phyloP scores from a whole-genome alignment of 768 basidiomycete species.

The Cystofilobasidium macerans region DNA sequence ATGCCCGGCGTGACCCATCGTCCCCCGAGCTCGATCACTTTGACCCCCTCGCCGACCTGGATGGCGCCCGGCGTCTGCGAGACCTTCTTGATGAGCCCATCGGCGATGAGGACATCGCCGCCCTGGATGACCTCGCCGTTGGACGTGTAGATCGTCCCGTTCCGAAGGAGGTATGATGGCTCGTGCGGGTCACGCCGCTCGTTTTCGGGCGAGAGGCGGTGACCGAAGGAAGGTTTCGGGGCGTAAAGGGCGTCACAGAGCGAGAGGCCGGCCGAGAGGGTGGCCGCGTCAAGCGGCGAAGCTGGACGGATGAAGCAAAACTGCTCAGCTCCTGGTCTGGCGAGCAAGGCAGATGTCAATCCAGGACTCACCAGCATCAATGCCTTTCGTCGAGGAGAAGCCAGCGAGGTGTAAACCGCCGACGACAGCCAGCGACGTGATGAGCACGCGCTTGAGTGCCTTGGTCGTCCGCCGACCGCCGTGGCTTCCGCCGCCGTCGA shows the following conservation, averaged over 20 bases:
- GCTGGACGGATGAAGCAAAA: background rate
- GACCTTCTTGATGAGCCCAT: slow-evolving; percentile 1
- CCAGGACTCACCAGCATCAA: background rate
- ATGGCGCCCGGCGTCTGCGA: background rate
- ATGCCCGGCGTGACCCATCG: background rate
- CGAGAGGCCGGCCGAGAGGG: background rate
- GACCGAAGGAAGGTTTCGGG: slow-evolving; percentile 10
- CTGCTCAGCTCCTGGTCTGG: background rate
- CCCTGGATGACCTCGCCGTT: background rate
- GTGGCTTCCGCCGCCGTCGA: background rate
- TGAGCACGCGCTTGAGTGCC: background rate
- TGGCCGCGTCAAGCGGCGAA: background rate
- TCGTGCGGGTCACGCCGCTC: background rate
- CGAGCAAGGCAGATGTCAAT: background rate
- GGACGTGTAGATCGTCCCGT: background rate
- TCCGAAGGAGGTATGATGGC: background rate
- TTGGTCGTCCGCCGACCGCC: background rate
- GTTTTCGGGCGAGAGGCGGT: background rate
- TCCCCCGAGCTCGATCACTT: background rate
- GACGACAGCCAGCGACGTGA: background rate
- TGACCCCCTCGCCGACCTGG: background rate
- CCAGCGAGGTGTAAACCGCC: background rate
- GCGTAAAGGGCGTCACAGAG: slow-evolving; percentile 7
- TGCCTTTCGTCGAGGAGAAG: background rate
- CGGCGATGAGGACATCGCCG: background rate